A percentile compares a stretch with the other conserved stretches of the same genome.
Conservation (phyloP, 2,329 filamentous ascomycete genomes). For the Fusarium sarcochroum region DNA sequence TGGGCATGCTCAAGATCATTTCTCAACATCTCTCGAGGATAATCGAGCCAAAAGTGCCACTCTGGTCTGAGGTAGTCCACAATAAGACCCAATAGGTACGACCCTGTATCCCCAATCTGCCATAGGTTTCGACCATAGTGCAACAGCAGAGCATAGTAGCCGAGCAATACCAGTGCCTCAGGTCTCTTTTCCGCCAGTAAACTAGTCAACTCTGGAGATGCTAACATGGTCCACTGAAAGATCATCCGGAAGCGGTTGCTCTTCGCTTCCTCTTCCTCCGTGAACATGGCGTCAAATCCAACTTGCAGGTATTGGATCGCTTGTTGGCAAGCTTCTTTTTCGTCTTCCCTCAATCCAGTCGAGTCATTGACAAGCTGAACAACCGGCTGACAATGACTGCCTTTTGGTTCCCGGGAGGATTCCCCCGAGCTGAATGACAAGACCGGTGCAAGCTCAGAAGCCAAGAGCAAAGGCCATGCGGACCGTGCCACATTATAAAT, state of each 20-base stretch:
- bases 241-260: conserved; percentile 22
- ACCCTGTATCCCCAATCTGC: conserved; percentile 25
- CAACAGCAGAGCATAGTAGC: conserved; percentile 28
- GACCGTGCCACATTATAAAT: conserved; percentile 12
- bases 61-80: conserved; percentile 10
- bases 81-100: conserved; percentile 21
- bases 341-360: rapidly evolving
- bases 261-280: rapidly evolving
- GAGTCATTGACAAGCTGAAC: background rate
- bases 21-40: conserved; percentile 4
- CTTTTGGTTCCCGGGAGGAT: background rate
- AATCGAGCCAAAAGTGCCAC: conserved; percentile 27
- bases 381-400: conserved; percentile 5
- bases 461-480: conserved; percentile 3
- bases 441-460: conserved; percentile 18
- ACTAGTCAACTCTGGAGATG: conserved; percentile 1
- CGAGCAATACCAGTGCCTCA: conserved; percentile 10
- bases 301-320: conserved; percentile 20
- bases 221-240: conserved; percentile 36
- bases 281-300: conserved; percentile 19
- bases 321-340: background rate
- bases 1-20: background rate
- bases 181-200: conserved; percentile 2
- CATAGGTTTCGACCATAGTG: conserved; percentile 27
- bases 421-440: conserved; percentile 17